Conservation (phyloP, 2,329 filamentous ascomycete genomes). For the Aspergillus oerlinghausenensis region DNA sequence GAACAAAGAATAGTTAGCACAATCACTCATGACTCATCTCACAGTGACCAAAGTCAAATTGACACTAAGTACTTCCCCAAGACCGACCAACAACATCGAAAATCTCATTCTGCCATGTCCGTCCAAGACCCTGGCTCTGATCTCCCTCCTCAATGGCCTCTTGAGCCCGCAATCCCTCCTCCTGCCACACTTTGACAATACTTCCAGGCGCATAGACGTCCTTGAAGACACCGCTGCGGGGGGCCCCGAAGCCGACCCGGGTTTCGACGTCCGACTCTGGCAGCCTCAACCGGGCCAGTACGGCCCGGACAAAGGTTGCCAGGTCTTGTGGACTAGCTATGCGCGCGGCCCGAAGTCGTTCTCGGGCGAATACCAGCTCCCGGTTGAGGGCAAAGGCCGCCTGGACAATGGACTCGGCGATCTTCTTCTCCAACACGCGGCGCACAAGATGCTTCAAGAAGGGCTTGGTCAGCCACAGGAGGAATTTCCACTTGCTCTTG, state of each 20-base stretch:
- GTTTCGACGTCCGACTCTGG: constrained; percentile 73
- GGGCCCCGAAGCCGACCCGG: constrained; percentile 63
- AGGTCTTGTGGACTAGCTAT: constrained; percentile 77
- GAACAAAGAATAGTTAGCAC: neutral
- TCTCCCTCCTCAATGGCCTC: constrained; percentile 70
- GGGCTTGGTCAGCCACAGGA: constrained; percentile 81
- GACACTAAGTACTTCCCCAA: neutral
- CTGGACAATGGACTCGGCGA: constrained; percentile 67
- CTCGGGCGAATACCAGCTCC: constrained; percentile 80
- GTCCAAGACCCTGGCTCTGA: constrained; percentile 49
- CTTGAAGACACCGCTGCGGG: constrained; percentile 64
- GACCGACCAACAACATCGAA: constrained; percentile 51
- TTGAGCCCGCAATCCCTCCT: constrained; percentile 65
- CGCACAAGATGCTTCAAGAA: constrained; percentile 75
- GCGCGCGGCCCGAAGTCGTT: constrained; percentile 77
- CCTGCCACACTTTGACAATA: constrained; percentile 82
- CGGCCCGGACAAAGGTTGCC: constrained; percentile 74
- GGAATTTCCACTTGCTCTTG: constrained; percentile 65
- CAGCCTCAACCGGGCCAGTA: constrained; percentile 70
- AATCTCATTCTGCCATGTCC: constrained; percentile 77
- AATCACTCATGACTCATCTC: neutral
- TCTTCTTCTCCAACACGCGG: constrained; percentile 71
- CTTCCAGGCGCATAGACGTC: constrained; percentile 86
- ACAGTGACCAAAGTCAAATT: neutral
- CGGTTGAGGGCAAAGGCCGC: constrained; percentile 71